Percentiles rank a stretch among this genome's conserved stretches.
These are phyloP conservation scores for Candida peoriensis DNA, from an alignment of 805 yeast genomes.

Conservation along the genomic window DNA sequence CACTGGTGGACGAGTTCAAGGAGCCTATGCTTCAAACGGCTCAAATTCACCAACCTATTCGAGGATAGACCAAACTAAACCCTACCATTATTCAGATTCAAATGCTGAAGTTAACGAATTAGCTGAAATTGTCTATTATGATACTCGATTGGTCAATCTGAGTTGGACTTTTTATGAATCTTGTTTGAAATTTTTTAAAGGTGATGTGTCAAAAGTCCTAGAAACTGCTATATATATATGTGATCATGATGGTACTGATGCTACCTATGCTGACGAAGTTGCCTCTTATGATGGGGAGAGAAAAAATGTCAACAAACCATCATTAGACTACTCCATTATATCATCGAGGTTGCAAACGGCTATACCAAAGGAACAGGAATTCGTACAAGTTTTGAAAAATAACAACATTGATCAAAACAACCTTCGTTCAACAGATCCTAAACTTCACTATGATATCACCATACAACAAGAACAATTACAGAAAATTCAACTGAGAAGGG, in stretches of 20 bases:
- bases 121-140: conserved; percentile 27
- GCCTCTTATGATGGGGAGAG: too few species aligned
- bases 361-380: conserved; percentile 1
- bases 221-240: conserved; percentile 29
- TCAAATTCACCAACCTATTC: too few species aligned
- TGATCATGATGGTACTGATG: conserved; percentile 25
- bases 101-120: conserved; percentile 30
- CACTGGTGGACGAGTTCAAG: conserved; percentile 6
- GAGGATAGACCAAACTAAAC: not conserved
- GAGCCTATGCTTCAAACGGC: not conserved
- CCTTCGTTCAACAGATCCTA: not conserved
- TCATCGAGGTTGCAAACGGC: not conserved
- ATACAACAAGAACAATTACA: too few species aligned
- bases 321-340: conserved; percentile 5
- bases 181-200: conserved; percentile 39
- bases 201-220: conserved; percentile 36
- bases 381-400: not conserved
- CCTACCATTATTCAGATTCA: conserved; percentile 7
- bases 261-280: too few species aligned
- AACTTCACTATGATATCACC: conserved; percentile 11
- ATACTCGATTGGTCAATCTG: conserved; percentile 30
- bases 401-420: conserved; percentile 3
- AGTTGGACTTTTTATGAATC: conserved; percentile 34
- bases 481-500: conserved; percentile 12
- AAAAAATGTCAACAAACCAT: conserved; percentile 2